Conservation (phyloP, 2,329 filamentous ascomycete species). For the Simplicillium sp. region DNA sequence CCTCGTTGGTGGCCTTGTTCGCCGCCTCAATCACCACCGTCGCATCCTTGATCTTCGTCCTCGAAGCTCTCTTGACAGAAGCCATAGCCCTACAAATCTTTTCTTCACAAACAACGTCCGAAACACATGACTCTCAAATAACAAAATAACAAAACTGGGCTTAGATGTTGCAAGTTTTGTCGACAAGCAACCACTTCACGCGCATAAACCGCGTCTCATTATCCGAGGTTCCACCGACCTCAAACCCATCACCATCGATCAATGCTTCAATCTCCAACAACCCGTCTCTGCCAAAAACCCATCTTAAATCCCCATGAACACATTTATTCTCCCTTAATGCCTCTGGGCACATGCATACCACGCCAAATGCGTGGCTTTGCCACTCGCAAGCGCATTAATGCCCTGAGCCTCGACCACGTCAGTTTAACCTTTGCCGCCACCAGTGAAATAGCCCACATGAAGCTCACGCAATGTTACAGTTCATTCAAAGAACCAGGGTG, state of each 20-base stretch:
- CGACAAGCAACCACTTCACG: background rate
- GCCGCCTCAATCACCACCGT: constrained; percentile 34
- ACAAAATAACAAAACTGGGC: no score
- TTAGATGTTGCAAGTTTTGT: background rate
- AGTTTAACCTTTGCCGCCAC: constrained; percentile 12
- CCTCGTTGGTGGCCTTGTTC: constrained; percentile 35
- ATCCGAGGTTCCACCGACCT: constrained; percentile 11
- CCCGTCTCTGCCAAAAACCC: background rate
- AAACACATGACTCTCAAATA: no score
- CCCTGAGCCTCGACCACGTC: constrained; percentile 52
- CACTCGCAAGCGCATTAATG: constrained; percentile 15
- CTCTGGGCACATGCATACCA: background rate
- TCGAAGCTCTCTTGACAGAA: background rate
- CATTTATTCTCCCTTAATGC: no score
- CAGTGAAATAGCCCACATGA: no score
- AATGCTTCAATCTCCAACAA: background rate
- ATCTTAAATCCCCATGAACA: no score
- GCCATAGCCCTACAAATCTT: no score
- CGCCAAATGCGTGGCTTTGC: constrained; percentile 3
- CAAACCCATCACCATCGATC: constrained; percentile 1
- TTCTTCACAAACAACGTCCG: no score
- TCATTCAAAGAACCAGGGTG: constrained; percentile 46
- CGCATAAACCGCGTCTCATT: background rate
- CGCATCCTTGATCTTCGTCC: constrained; percentile 6
- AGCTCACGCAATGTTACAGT: constrained; percentile 26